Percentiles rank a stretch among this genome's conserved stretches.
These are phyloP conservation scores for Auriscalpium orientale DNA, from an alignment of 768 basidiomycete genomes.

Conservation along the genomic window DNA sequence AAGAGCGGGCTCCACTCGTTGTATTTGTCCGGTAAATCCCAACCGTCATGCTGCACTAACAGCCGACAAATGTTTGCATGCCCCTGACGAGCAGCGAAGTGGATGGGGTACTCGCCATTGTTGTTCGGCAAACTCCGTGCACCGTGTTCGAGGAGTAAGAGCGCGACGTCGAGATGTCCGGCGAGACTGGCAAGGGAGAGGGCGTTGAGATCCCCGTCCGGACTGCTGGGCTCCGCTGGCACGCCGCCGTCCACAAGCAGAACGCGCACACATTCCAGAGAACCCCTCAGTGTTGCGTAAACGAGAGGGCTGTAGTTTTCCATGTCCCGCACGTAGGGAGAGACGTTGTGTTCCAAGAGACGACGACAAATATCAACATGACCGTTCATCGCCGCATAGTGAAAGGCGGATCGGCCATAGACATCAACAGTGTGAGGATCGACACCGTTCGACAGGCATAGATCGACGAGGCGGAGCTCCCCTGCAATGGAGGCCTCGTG, in stretches of 20 bases:
- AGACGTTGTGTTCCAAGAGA: conserved; percentile 62
- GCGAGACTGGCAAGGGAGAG: conserved; percentile 86
- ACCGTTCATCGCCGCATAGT: conserved; percentile 95
- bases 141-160: conserved; percentile 68
- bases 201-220: conserved; percentile 69
- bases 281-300: conserved; percentile 85
- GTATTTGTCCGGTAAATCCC: conserved; percentile 90
- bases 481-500: conserved; percentile 92
- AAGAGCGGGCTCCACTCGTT: conserved; percentile 98
- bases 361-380: conserved; percentile 67
- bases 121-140: conserved; percentile 78
- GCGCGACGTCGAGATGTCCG: conserved; percentile 79
- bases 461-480: conserved; percentile 60
- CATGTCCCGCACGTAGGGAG: conserved; percentile 70
- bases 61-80: conserved; percentile 78
- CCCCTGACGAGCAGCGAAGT: conserved; percentile 90
- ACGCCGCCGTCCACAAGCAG: conserved; percentile 70
- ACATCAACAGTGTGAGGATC: conserved; percentile 71
- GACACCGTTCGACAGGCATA: conserved; percentile 72
- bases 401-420: conserved; percentile 89
- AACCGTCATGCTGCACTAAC: conserved; percentile 66
- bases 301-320: conserved; percentile 94
- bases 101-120: conserved; percentile 96
- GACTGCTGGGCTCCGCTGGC: conserved; percentile 47
- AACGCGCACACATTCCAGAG: conserved; percentile 75